Evolutionary conservation across 2,329 filamentous ascomycete species (phyloP), one percentile per base, ranked within the genome.

Genomic region (Acephala macrosclerotiorum): DNA sequence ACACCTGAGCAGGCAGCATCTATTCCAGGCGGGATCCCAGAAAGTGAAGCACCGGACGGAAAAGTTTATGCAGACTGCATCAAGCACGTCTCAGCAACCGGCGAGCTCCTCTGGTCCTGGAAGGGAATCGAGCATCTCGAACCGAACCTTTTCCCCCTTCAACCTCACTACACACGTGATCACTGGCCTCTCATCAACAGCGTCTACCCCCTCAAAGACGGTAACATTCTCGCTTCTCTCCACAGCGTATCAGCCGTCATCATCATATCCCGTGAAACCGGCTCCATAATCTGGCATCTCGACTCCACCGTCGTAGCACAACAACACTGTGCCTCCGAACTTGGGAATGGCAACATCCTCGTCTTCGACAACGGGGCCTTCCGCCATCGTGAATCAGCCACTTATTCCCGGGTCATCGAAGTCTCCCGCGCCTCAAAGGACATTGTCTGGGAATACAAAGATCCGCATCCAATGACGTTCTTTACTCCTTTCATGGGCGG

Each of bases 401-500:
- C 79, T 2, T 83, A 79, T 63, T 80, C 78, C 1, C 74, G 81
- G 5, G 80, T 79, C 2, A 80, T 83, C 57, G 53, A 70, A 60
- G 77, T 83, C 14, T 75, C 76, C 2, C 75, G 77, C 1, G 66
- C 67, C 7, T 78, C 76, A 18, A 81, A 81, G 58, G 58, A 79
- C 49, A 77, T 82, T 22, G 72, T 79, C 2, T 83, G 81, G 81
- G 76, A 82, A 61, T 82, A 82, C 58, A 74, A 73, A 9, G 81
- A 83, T 57, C 66, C 66, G 2, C 58, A 68, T 57, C 66, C 60
- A 26, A 68, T 68, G 63, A 65, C 65, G 1, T 70, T 70, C 69
- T 83, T 82, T 71, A 81, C 79, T 0, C 80, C 80, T 0, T 83
- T 83, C 60, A 82, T 83, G 81, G 81, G 81, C 22, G 78, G 78